Percentiles rank a stretch among this genome's conserved stretches.
Conservation (phyloP, 805 yeast species). For the Isabelozyma pseudorhagii region DNA sequence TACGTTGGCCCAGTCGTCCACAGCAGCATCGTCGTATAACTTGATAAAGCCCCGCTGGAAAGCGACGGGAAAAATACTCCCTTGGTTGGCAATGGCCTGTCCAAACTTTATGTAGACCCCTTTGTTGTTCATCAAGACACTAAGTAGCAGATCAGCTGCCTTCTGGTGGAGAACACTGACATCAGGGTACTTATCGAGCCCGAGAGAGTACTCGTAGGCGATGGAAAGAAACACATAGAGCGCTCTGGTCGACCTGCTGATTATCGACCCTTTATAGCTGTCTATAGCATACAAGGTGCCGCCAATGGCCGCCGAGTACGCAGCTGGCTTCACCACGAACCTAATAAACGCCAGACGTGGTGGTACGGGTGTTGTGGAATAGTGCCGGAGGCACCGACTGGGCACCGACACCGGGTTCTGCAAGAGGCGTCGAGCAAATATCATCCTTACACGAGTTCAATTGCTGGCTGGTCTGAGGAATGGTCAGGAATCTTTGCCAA, state of each 20-base stretch:
- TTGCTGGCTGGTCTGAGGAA: too few species aligned
- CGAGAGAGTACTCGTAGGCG: conserved; percentile 57
- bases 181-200: conserved; percentile 29
- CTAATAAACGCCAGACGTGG: background rate
- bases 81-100: conserved; percentile 77
- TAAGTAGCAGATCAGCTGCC: conserved; percentile 41
- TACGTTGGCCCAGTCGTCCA: conserved; percentile 47
- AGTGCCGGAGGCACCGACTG: background rate
- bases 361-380: background rate
- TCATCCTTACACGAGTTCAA: too few species aligned
- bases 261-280: conserved; percentile 45
- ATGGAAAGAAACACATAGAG: conserved; percentile 45
- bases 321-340: background rate
- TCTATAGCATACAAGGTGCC: conserved; percentile 29
- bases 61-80: conserved; percentile 61
- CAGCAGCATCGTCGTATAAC: conserved; percentile 69
- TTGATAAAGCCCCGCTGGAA: conserved; percentile 55
- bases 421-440: too few species aligned
- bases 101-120: conserved; percentile 72
- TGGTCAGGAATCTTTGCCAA: too few species aligned
- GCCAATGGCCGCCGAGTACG: conserved; percentile 1
- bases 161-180: conserved; percentile 58
- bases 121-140: conserved; percentile 29
- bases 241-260: conserved; percentile 52
- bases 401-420: too few species aligned